A percentile compares a stretch with the other conserved stretches of the same genome.
phyloP scores from a whole-genome alignment of 768 basidiomycete genomes.

The Boletus rufocinnamomeus region DNA sequence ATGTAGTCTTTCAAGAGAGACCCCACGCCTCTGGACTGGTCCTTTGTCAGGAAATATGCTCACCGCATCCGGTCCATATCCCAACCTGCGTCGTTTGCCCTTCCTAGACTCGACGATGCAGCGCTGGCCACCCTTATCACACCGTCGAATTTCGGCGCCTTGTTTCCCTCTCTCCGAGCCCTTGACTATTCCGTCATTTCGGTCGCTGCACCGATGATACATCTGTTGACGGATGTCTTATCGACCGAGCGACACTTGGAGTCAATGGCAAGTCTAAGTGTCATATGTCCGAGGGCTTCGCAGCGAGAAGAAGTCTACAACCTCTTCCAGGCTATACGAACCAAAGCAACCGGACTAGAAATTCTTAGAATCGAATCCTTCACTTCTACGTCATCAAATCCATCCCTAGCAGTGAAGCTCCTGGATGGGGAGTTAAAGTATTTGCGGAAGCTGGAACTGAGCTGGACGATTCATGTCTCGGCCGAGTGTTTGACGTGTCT shows the following conservation, averaged over 20 bases:
- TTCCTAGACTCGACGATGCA: constrained; percentile 30
- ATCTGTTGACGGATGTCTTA: constrained; percentile 22
- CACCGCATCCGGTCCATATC: constrained; percentile 26
- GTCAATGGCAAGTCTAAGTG: constrained; percentile 23
- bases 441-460: constrained; percentile 29
- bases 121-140: constrained; percentile 23
- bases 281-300: constrained; percentile 28
- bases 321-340: constrained; percentile 28
- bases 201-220: constrained; percentile 20
- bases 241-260: constrained; percentile 19
- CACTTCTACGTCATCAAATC: constrained; percentile 11
- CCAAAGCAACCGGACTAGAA: constrained; percentile 22
- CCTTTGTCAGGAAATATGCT: constrained; percentile 24
- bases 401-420: constrained; percentile 20
- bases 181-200: constrained; percentile 34
- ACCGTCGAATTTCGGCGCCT: constrained; percentile 19
- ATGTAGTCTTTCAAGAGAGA: constrained; percentile 25
- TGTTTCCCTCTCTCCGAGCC: constrained; percentile 29
- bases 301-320: constrained; percentile 19
- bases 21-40: constrained; percentile 26
- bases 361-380: constrained; percentile 28
- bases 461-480: constrained; percentile 27
- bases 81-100: constrained; percentile 24
- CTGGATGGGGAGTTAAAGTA: constrained; percentile 18
- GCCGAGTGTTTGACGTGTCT: constrained; percentile 25